Percentiles rank a stretch among this genome's conserved stretches.
phyloP scores from a whole-genome alignment of 306 rosid species.

The Corylus heterophylla region DNA sequence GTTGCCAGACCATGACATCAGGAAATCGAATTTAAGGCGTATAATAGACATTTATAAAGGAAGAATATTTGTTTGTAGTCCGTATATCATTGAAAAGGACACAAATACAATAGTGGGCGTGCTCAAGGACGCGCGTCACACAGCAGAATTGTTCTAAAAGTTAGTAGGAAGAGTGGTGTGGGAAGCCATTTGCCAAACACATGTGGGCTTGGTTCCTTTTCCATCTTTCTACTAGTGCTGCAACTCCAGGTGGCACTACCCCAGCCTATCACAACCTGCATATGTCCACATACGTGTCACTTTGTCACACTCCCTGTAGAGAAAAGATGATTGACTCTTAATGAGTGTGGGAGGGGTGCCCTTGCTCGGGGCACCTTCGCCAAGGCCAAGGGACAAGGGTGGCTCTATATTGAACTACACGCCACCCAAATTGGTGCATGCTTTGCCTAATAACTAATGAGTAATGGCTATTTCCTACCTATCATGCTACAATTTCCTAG shows the following conservation, averaged over 20 bases:
- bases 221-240: not conserved
- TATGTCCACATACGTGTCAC: slow-evolving; percentile 26
- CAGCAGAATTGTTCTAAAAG: not conserved
- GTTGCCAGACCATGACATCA: not conserved
- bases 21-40: not conserved
- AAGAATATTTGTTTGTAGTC: not conserved
- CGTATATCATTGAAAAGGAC: not conserved
- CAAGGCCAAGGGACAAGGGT: too few relatives aligned
- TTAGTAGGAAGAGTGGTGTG: not conserved
- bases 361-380: not conserved
- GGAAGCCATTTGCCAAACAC: slow-evolving; percentile 23
- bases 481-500: too few relatives aligned
- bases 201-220: slow-evolving; percentile 27
- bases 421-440: too few relatives aligned
- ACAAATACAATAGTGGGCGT: not conserved
- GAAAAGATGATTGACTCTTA: not conserved
- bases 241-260: slow-evolving; percentile 45
- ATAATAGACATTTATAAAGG: not conserved
- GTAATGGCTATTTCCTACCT: too few relatives aligned
- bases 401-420: too few relatives aligned
- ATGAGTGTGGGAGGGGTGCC: not conserved
- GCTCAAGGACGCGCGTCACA: not conserved
- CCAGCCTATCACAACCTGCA: slow-evolving; percentile 19
- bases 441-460: too few relatives aligned
- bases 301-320: too few relatives aligned